Evolutionary conservation across 1,284 basidiomycete species (phyloP), one percentile per base, ranked within the genome.

Genomic region (Trichosporon sp.): DNA sequence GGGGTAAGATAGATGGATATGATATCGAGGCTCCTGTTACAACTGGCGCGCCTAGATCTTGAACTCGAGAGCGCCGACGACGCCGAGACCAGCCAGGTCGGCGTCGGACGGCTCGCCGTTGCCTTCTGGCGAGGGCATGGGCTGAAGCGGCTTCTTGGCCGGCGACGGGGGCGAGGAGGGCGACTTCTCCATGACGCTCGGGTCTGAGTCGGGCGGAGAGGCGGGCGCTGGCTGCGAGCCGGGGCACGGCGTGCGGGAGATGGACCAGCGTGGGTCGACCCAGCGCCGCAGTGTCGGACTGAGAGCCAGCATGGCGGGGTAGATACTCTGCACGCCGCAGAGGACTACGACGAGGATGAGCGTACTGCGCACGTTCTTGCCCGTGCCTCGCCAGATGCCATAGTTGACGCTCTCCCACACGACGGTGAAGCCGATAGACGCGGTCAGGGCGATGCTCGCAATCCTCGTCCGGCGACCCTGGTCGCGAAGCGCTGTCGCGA

Each of bases 391-490:
- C 40, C 56, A 67, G 51, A 74, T 70, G 1, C 75, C 79, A 67
- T 78, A 83, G 1, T 75, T 76, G 1, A 80, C 72, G 5, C 73
- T 74, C 35, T 80, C 79, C 73, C 78, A 80, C 5, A 72, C n/a
- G 32, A 79, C 70, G 0, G 78, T 76, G 14, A 77, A 78, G 10
- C 71, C 74, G 4, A 81, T 79, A 0, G 79, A 74, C 66, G 76
- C 78, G 0, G 76, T 77, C 26, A 82, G 67, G 7, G 71, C 72
- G 6, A 80, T 78, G 8, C 80, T 77, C 4, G 77, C 77, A 26
- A 76, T 69, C 72, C 81, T 83, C 4, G 80, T 82, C 48, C 78
- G 72, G 56, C 74, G 71, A 5, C 83, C 83, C 68, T 81, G 79
- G 14, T 77, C 75, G 1, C 83, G 78, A 1, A 82, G 68, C 0